Base-by-base conservation (phyloP, 768 basidiomycete species). In the Sutorius australiensis region DNA sequence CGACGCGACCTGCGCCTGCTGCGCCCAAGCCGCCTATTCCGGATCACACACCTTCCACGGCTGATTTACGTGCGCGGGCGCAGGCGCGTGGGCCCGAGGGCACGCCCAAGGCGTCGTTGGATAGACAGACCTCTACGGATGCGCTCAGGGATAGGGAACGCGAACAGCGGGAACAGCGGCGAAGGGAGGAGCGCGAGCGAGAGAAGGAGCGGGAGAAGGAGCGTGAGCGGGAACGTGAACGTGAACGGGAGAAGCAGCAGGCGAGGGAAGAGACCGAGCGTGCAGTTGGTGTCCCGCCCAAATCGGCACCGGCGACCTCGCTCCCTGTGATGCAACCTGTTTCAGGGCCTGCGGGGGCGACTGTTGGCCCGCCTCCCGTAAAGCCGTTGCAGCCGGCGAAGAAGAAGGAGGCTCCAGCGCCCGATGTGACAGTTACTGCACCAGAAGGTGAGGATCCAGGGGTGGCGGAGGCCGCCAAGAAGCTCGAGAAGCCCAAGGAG, bases 371-470 rank as follows among this genome's bases (percentile, higher is more conserved):
- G 3, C 79, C 82, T 0, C 75, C 80, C 1, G 82, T 92, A 32
- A 85, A 89, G 61, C 89, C 90, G 0, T 70, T 93, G 53, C 89
- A 90, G 64, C 81, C 87, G 0, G 65, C 71, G 31, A 91, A 89
- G 77, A 90, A 89, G 72, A 71, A 73, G 42, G 71, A 72, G 0
- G 42, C 32, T 1, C 34, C 52, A 0, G 38, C 67, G 2, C 75
- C 75, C 2, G 64, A 71, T 21, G 77, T 87, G 17, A 83, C 80
- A 44, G 78, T 87, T 34, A 77, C 79, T 31, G 74, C 70, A 5
- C 66, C 70, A 7, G 83, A 81, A 48, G 67, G 67, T 27, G 70
- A 74, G 41, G 72, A 71, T 40, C 68, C 73, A 3, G 75, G 69
- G 16, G 82, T 85, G 1, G 86, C 87, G 0, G 86, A 86, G 1